Conservation (phyloP, 768 basidiomycete genomes). For the Dacryopinax spathularia region DNA sequence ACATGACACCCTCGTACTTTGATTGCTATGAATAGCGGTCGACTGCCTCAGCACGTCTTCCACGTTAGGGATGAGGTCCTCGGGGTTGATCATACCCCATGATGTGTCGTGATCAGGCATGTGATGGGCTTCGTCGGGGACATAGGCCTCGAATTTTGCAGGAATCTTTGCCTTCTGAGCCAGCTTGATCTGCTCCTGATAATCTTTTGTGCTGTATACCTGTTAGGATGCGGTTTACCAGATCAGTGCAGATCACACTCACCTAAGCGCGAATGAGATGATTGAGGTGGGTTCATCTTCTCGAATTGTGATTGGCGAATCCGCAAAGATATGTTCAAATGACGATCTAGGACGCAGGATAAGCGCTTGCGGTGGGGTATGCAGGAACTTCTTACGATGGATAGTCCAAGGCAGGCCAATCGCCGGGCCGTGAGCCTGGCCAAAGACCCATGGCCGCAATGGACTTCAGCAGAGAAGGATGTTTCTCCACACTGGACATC, state of each 20-base stretch:
- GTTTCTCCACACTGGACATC: conserved; percentile 11
- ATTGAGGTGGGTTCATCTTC: conserved; percentile 97
- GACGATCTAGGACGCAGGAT: neutral
- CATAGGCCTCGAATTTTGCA: neutral
- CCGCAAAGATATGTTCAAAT: conserved; percentile 86
- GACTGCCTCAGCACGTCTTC: conserved; percentile 19
- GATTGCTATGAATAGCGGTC: neutral
- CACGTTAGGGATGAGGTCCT: conserved; percentile 26
- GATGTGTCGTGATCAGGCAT: conserved; percentile 79
- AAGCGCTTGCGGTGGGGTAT: neutral
- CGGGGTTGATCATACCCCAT: conserved; percentile 84
- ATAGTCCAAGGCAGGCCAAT: conserved; percentile 9
- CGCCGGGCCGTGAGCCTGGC: neutral
- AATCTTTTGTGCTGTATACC: conserved; percentile 22
- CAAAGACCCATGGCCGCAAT: neutral
- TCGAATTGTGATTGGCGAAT: conserved; percentile 85
- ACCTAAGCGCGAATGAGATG: conserved; percentile 88
- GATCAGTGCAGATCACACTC: conserved; percentile 19
- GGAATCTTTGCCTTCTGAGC: neutral
- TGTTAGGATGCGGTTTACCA: conserved; percentile 10
- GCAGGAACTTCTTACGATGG: conserved; percentile 9
- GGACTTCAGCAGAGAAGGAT: neutral
- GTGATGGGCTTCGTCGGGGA: conserved; percentile 28
- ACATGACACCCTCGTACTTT: neutral
- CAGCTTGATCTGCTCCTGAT: conserved; percentile 19